These are phyloP conservation scores for Bromus sterilis DNA, from an alignment of 176 grass and related monocot genomes.

Conservation along the genomic window DNA sequence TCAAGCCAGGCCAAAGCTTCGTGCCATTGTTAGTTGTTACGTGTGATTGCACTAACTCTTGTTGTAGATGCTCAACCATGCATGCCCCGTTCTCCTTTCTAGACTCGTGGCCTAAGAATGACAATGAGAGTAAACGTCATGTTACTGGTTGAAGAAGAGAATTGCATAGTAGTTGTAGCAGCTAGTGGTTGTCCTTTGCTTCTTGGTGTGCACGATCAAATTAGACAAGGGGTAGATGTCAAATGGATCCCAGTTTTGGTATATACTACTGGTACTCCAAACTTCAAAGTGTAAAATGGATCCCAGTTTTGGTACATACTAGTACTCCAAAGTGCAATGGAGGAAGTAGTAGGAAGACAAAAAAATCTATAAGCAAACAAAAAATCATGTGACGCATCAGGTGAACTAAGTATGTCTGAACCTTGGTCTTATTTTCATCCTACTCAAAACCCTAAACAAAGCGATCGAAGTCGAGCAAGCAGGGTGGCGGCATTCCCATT, in stretches of 20 bases:
- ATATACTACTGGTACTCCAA: too few species aligned
- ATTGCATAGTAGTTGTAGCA: neutral
- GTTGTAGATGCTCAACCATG: neutral
- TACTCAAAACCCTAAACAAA: too few species aligned
- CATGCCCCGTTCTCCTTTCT: neutral
- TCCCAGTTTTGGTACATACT: neutral
- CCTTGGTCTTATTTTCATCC: too few species aligned
- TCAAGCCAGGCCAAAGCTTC: neutral
- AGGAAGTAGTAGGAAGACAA: neutral
- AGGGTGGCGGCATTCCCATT: too few species aligned
- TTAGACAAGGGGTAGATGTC: neutral
- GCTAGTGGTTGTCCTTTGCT: too few species aligned
- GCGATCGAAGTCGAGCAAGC: too few species aligned
- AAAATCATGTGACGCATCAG: too few species aligned
- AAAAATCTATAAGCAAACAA: too few species aligned
- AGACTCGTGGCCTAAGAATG: neutral
- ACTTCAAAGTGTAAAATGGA: neutral
- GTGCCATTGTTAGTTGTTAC: neutral
- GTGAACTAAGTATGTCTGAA: too few species aligned
- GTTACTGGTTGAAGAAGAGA: neutral
- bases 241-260: neutral
- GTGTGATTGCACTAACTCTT: constrained; percentile 2
- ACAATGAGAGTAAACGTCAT: neutral
- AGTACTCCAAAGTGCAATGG: neutral
- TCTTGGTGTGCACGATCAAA: too few species aligned